Percentiles rank a stretch among this genome's conserved stretches.
These are phyloP conservation scores for Fomitopsis pulvina DNA, from an alignment of 768 basidiomycete species.

Conservation along the genomic window DNA sequence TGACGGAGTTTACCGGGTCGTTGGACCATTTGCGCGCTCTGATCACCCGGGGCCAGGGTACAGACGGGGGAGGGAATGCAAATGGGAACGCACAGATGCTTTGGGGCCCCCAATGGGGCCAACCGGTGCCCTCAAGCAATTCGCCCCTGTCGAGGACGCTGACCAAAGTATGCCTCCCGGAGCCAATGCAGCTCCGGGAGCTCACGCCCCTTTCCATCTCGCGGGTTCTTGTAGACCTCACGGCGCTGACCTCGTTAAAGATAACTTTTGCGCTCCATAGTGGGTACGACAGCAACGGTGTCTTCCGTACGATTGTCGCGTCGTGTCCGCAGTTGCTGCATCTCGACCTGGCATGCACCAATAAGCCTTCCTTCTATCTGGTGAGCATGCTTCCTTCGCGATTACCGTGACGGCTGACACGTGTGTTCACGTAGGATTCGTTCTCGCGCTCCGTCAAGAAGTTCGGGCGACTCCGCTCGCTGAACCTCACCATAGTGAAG, in stretches of 20 bases:
- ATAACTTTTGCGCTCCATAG: slow-evolving; percentile 66
- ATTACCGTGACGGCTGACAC: background rate
- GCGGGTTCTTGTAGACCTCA: slow-evolving; percentile 50
- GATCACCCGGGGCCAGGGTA: slow-evolving; percentile 23
- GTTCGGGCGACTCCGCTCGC: slow-evolving; percentile 56
- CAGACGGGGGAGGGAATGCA: background rate
- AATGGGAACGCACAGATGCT: background rate
- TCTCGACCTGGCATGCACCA: slow-evolving; percentile 59
- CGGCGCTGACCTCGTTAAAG: slow-evolving; percentile 49
- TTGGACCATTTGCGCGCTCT: slow-evolving; percentile 61
- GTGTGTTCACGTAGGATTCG: slow-evolving; percentile 36
- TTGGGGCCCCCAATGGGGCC: slow-evolving; percentile 4
- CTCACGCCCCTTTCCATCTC: slow-evolving; percentile 57
- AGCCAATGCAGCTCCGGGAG: slow-evolving; percentile 62
- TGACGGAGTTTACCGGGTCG: slow-evolving; percentile 61
- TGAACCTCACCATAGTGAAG: slow-evolving; percentile 59
- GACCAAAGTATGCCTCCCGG: slow-evolving; percentile 53
- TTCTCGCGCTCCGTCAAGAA: slow-evolving; percentile 58
- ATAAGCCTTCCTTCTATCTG: slow-evolving; percentile 67
- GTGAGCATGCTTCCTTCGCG: slow-evolving; percentile 31
- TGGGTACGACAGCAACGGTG: slow-evolving; percentile 61
- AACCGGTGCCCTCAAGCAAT: slow-evolving; percentile 4
- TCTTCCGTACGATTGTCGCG: slow-evolving; percentile 58
- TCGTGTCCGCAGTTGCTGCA: slow-evolving; percentile 60
- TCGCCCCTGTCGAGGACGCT: slow-evolving; percentile 27